Evolutionary conservation across 805 yeast species (phyloP).

Genomic region (Middelhovenomyces tepae): DNA sequence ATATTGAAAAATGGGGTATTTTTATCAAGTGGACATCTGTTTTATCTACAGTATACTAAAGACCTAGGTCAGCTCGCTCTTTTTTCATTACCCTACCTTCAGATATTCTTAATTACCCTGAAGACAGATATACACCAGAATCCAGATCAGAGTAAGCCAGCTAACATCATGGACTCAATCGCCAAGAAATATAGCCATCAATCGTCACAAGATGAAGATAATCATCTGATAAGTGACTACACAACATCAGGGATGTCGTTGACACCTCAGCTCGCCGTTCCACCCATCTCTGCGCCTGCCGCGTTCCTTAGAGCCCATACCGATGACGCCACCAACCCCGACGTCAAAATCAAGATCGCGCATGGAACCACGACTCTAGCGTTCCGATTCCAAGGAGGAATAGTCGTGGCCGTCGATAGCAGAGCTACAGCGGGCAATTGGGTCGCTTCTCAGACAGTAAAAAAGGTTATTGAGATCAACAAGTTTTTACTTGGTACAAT

Average conservation of each 20-base stretch:
- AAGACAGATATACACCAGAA: too few species aligned
- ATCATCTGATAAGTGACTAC: too few species aligned
- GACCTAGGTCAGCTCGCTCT: too few species aligned
- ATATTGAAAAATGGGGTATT: too few species aligned
- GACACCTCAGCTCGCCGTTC: slow-evolving; percentile 20
- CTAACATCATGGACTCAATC: too few species aligned
- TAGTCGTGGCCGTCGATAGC: slow-evolving; percentile 91
- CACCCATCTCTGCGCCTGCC: slow-evolving; percentile 51
- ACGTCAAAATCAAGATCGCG: slow-evolving; percentile 90
- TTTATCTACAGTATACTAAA: too few species aligned
- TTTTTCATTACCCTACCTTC: too few species aligned
- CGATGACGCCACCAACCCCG: slow-evolving; percentile 87
- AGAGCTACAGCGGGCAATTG: slow-evolving; percentile 97
- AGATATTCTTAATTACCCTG: too few species aligned
- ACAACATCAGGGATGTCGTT: slow-evolving; percentile 12
- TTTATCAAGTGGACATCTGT: too few species aligned
- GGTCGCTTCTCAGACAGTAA: slow-evolving; percentile 97
- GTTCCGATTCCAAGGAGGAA: slow-evolving; percentile 92
- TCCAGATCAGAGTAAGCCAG: too few species aligned
- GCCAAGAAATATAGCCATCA: too few species aligned
- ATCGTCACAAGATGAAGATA: too few species aligned
- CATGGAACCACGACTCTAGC: slow-evolving; percentile 99
- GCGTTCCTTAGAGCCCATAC: slow-evolving; percentile 96
- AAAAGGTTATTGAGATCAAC: slow-evolving; percentile 93
- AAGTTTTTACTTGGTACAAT: slow-evolving; percentile 91